Percentiles rank a stretch among this genome's conserved stretches.
Evolutionary conservation across 2,329 filamentous ascomycete species (phyloP).

Genomic region (Rutstroemia sydowiana): DNA sequence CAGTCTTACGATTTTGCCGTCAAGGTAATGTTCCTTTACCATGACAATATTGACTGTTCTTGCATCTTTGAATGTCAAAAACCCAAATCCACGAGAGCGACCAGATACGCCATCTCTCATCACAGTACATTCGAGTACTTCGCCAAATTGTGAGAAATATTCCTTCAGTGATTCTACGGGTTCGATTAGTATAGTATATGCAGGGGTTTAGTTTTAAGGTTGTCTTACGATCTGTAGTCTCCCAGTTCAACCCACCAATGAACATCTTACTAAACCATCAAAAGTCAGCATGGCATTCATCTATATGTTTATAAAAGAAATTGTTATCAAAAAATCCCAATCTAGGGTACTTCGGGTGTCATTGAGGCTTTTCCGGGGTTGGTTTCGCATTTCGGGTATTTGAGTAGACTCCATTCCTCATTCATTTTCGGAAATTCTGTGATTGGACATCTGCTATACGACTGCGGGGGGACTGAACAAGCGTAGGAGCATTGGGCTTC

Average conservation of each 20-base stretch:
- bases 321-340: slow-evolving; percentile 6
- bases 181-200: not conserved
- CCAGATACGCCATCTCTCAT: slow-evolving; percentile 95
- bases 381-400: not conserved
- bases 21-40: slow-evolving; percentile 98
- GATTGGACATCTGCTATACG: slow-evolving; percentile 3
- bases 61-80: slow-evolving; percentile 94
- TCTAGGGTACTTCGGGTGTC: not conserved
- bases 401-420: not conserved
- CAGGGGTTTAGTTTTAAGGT: not conserved
- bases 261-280: slow-evolving; percentile 83
- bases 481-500: slow-evolving; percentile 3
- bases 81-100: slow-evolving; percentile 90
- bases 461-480: not conserved
- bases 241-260: slow-evolving; percentile 97
- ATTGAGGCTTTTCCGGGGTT: not conserved
- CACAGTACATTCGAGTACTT: slow-evolving; percentile 97
- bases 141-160: slow-evolving; percentile 96
- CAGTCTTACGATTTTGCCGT: slow-evolving; percentile 87
- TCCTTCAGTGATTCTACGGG: slow-evolving; percentile 81
- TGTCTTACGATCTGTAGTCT: slow-evolving; percentile 84
- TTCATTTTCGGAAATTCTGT: not conserved
- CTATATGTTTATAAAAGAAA: slow-evolving; percentile 9
- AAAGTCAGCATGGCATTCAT: slow-evolving; percentile 19
- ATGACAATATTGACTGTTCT: slow-evolving; percentile 99